These are phyloP conservation scores for Ustilago curta DNA, from an alignment of 1,284 basidiomycete genomes.

Conservation along the genomic window DNA sequence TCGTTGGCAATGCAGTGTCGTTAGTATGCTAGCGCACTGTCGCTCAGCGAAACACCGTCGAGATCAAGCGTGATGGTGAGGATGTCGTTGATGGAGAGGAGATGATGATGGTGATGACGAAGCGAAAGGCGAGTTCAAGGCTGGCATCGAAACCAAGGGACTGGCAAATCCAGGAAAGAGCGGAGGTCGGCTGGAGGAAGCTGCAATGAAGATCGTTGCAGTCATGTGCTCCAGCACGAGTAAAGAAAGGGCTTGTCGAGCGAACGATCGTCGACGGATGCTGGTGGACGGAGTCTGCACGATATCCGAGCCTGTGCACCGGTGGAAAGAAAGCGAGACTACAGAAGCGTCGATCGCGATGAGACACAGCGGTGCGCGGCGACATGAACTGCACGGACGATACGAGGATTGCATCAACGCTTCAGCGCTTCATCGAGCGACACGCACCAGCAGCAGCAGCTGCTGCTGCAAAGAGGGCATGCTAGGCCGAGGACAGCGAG, in stretches of 20 bases:
- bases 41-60: background rate
- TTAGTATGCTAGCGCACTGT: slow-evolving; percentile 4
- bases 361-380: slow-evolving; percentile 11
- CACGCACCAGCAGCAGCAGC: background rate
- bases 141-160: background rate
- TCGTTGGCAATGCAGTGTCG: background rate
- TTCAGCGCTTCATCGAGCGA: slow-evolving; percentile 3
- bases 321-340: slow-evolving; percentile 8
- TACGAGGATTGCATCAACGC: slow-evolving; percentile 10
- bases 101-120: slow-evolving; percentile 10
- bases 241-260: background rate
- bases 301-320: slow-evolving; percentile 20
- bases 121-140: background rate
- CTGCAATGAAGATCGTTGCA: slow-evolving; percentile 44
- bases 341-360: slow-evolving; percentile 18
- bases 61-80: slow-evolving; percentile 3
- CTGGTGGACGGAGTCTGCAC: slow-evolving; percentile 17
- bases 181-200: slow-evolving; percentile 12
- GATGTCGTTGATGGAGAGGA: background rate
- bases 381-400: slow-evolving; percentile 7
- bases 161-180: background rate
- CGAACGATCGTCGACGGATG: background rate
- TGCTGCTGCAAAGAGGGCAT: slow-evolving; percentile 19
- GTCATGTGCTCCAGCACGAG: slow-evolving; percentile 16
- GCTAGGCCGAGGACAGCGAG: slow-evolving; percentile 24